Base-by-base conservation (phyloP, 2,329 filamentous ascomycete genomes). In the Phaeosphaeria sp. region DNA sequence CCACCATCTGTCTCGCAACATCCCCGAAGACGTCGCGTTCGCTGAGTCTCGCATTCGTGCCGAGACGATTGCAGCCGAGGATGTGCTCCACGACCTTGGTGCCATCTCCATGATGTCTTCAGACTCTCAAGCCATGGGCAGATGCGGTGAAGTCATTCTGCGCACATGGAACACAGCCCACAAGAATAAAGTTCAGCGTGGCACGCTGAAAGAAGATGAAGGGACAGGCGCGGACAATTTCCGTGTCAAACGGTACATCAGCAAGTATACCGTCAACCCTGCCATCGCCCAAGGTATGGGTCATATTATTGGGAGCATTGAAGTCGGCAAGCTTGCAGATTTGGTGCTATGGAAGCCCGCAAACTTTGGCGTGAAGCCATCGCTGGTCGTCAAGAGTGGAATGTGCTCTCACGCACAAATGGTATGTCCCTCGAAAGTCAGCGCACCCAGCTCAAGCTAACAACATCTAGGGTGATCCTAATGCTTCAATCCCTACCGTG, bases 91-190 rank as follows among this genome's bases (percentile, higher is more conserved):
- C 75, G 94, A 98, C 70, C 84, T 96, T 1, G 94, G 94, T 55
- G 94, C 94, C 63, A 97, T 98, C 78, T 93, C 89, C 77, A 98
- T 98, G 93, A 97, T 98, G 92, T 92, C 89, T 59, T 93, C 90
- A 0, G 94, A 98, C 79, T 94, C 91, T 0, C 94, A 98, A 79
- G 94, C 94, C 69, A 98, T 98, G 94, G 94, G 94, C 55, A 90
- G 94, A 50, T 96, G 92, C 74, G 94, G 94, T 63, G 94, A 98
- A 80, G 94, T 98, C 53, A 87, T 98, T 59, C 83, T 96, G 22
- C 87, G 94, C 13, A 97, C 94, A 0, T 98, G 94, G 94, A 93
- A 97, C 78, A 98, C 94, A 2, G 94, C 94, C 0, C 92, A 97
- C 80, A 97, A 97, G 86, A 98, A 98, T 77, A 97, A 96, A 79